Evolutionary conservation across 306 rosid species (phyloP), one percentile per base, ranked within the genome.

Genomic region (Oxytropis ochrocephala): DNA sequence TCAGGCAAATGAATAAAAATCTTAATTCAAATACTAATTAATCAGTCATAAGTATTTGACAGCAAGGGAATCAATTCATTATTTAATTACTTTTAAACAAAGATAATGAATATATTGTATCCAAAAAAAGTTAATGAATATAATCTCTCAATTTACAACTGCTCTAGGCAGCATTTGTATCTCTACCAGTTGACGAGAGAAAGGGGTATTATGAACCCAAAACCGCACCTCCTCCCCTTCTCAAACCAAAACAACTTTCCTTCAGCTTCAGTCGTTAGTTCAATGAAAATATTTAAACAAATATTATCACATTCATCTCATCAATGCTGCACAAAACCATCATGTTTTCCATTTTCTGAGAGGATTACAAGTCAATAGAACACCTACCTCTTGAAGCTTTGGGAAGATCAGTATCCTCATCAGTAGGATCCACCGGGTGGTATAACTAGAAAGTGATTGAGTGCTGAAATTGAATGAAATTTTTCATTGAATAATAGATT

Each of bases 401-500:
- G 60, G 64, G 53, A 56, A 74, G 79, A 78, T 56, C 79, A 72
- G 69, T 65, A 76, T 62, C 74, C 75, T 24, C 21, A 72, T 74
- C 73, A 74, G 69, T 75, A 61, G 59, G 76, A 63, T 58, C 30
- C 11, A 50, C 55, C 68, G 35, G 41, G 78, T 30, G 41, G 69
- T 62, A 42, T 43, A 76, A 33, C 30, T 60, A 17, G 17, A 76
- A 67, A 75, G 80, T 35, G 74, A 50, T 44, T 75, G 39, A 80
- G 62, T 70, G 80, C 82, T 75, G 88, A 82, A 74, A 85, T 77
- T 85, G 86, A 85, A 85, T 79, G 82, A 75, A 69, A 69, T 73
- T 78, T 82, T 62, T 79, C 90, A 81, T 84, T 82, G 84, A 85
- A 76, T 72, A 72, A 75, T 76, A 61, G 72, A 72, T 72, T 78